phyloP scores from a whole-genome alignment of 78 protist genomes.

The Diacronema lutheri region DNA sequence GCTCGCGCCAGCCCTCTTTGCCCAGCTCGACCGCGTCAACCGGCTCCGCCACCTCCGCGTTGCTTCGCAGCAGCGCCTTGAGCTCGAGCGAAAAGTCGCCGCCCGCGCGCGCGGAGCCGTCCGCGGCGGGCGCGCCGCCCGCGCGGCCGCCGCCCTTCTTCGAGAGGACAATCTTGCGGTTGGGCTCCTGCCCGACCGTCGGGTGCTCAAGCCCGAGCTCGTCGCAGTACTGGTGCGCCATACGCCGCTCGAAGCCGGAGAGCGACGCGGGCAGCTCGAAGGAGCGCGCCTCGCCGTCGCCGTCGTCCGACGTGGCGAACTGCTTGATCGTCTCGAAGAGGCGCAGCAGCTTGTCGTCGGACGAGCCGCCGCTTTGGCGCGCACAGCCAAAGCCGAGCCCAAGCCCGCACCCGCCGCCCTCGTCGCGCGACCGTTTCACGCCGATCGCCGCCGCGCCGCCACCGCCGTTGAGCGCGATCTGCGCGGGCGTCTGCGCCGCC shows the following conservation, averaged over 20 bases:
- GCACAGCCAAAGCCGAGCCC: too few relatives aligned
- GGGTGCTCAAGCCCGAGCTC: not conserved
- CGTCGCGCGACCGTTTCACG: too few relatives aligned
- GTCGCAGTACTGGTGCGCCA: constrained; percentile 4
- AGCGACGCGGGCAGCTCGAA: not conserved
- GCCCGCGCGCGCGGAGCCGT: not conserved
- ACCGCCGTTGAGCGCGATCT: too few relatives aligned
- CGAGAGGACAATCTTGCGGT: not conserved
- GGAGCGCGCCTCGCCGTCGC: not conserved
- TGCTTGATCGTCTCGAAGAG: too few relatives aligned
- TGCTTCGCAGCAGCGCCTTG: not conserved
- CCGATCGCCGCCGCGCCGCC: too few relatives aligned
- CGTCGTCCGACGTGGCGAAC: too few relatives aligned
- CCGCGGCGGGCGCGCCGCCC: not conserved
- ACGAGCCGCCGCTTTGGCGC: too few relatives aligned
- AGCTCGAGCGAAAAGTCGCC: constrained; percentile 16
- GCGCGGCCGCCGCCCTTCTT: not conserved
- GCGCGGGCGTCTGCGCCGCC: too few relatives aligned
- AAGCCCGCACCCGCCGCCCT: too few relatives aligned
- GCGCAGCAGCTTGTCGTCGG: too few relatives aligned
- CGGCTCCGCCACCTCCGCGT: not conserved
- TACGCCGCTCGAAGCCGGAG: not conserved
- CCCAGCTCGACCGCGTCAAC: constrained; percentile 57
- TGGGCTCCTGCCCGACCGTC: not conserved
- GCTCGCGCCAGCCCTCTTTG: constrained; percentile 81